Percentiles rank a stretch among this genome's conserved stretches.
These are phyloP conservation scores for Umbellularia californica DNA, from an alignment of 164 flowering plant genomes.

Conservation along the genomic window DNA sequence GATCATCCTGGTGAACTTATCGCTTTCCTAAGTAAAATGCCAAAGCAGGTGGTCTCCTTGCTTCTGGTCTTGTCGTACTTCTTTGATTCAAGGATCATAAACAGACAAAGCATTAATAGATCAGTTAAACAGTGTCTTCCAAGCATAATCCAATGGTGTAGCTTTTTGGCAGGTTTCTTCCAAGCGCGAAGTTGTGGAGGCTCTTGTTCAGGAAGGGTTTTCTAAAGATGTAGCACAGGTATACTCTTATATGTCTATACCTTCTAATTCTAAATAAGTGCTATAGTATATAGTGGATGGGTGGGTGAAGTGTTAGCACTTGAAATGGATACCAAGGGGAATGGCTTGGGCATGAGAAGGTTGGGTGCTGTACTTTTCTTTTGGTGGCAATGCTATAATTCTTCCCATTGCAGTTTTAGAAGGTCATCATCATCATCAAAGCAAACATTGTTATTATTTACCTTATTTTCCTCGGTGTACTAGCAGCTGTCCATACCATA, in stretches of 20 bases:
- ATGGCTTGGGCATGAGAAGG: not conserved
- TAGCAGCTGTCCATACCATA: too few species aligned
- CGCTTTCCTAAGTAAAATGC: conserved; percentile 59
- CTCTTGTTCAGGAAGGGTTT: conserved; percentile 70
- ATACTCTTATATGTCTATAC: not conserved
- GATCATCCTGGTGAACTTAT: conserved; percentile 93
- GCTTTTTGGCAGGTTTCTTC: conserved; percentile 53
- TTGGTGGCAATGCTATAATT: not conserved
- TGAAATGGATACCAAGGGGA: not conserved
- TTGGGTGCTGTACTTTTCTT: too few species aligned
- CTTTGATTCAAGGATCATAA: not conserved
- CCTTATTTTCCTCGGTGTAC: too few species aligned
- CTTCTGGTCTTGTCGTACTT: not conserved
- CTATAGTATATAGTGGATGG: too few species aligned
- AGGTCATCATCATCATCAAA: not conserved
- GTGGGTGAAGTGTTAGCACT: not conserved
- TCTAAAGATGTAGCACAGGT: conserved; percentile 96
- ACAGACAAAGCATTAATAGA: not conserved
- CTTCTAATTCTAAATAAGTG: too few species aligned
- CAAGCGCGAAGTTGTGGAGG: conserved; percentile 54
- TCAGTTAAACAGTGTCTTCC: not conserved
- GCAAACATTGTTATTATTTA: too few species aligned
- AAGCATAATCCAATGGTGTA: not conserved
- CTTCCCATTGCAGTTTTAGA: not conserved
- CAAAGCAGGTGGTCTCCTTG: conserved; percentile 54